phyloP scores from a whole-genome alignment of 306 rosid genomes.

The Dalbergia oliveri region DNA sequence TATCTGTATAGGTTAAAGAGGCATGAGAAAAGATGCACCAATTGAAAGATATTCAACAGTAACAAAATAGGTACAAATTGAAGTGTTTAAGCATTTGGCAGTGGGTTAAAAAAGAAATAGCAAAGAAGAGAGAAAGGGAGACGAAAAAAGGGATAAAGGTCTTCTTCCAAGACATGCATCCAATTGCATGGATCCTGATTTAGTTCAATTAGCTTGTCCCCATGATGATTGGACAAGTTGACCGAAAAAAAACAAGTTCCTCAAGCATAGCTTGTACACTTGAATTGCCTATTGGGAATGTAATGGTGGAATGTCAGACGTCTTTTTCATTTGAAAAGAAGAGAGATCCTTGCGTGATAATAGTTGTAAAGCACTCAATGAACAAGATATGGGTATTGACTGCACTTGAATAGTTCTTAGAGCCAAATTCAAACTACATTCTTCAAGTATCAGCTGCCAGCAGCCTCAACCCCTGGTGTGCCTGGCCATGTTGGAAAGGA shows the following conservation, averaged over 20 bases:
- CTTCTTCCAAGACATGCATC: constrained; percentile 7
- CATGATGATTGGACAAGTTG: constrained; percentile 55
- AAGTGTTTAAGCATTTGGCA: neutral
- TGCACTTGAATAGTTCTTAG: constrained; percentile 24
- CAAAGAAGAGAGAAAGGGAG: neutral
- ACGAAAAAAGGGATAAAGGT: neutral
- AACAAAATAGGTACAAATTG: constrained; percentile 3
- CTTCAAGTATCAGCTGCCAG: constrained; percentile 9
- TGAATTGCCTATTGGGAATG: constrained; percentile 35
- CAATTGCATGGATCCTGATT: constrained; percentile 42
- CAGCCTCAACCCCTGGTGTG: neutral
- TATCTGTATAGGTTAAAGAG: neutral
- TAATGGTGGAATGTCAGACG: constrained; percentile 40
- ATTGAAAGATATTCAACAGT: neutral
- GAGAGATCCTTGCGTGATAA: constrained; percentile 14
- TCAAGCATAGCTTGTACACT: constrained; percentile 40
- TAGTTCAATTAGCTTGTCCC: constrained; percentile 39
- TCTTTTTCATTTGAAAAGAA: constrained; percentile 46
- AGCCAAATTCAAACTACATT: constrained; percentile 23
- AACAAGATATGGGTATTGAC: constrained; percentile 29
- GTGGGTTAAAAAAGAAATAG: constrained; percentile 1
- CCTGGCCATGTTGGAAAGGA: too few relatives aligned
- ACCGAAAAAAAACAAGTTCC: constrained; percentile 45
- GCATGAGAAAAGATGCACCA: neutral
- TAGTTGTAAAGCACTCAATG: constrained; percentile 17